Evolutionary conservation across 768 basidiomycete genomes (phyloP).

Genomic region (Termitomyces sp.): DNA sequence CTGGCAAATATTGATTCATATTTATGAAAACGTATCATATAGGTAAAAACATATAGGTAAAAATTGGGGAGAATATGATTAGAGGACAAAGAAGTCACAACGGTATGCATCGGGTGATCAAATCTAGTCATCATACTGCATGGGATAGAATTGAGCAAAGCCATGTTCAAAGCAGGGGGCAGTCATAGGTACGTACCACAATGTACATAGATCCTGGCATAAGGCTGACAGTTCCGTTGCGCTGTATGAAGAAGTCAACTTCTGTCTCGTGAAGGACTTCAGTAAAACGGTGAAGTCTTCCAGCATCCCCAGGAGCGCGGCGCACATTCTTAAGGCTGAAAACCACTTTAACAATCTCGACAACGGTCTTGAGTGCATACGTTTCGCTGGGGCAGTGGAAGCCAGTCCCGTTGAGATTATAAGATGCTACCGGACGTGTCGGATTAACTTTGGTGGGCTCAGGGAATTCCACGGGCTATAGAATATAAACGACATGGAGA

Average conservation of each 20-base stretch:
- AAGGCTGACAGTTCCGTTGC: constrained; percentile 28
- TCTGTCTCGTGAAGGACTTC: constrained; percentile 29
- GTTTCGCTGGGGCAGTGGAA: constrained; percentile 39
- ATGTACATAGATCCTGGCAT: constrained; percentile 37
- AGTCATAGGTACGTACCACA: constrained; percentile 18
- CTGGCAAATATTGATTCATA: too few species aligned
- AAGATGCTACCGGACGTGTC: constrained; percentile 26
- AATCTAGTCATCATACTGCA: not conserved
- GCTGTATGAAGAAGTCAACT: constrained; percentile 27
- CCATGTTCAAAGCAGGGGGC: not conserved
- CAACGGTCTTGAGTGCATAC: constrained; percentile 33
- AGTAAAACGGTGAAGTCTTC: constrained; percentile 30
- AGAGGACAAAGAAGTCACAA: too few species aligned
- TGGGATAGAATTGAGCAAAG: not conserved
- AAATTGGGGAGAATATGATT: too few species aligned
- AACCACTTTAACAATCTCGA: constrained; percentile 42
- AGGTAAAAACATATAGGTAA: too few species aligned
- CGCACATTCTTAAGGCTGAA: constrained; percentile 43
- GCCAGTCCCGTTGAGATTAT: constrained; percentile 29
- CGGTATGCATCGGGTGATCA: too few species aligned
- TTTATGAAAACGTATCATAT: too few species aligned
- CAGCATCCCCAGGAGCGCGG: constrained; percentile 41
- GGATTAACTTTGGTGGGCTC: constrained; percentile 37
- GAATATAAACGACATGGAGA: not conserved
- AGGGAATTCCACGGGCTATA: constrained; percentile 38